Percentiles rank a stretch among this genome's conserved stretches.
phyloP scores from a whole-genome alignment of 768 basidiomycete genomes.

The Tricholoma flavovirens region DNA sequence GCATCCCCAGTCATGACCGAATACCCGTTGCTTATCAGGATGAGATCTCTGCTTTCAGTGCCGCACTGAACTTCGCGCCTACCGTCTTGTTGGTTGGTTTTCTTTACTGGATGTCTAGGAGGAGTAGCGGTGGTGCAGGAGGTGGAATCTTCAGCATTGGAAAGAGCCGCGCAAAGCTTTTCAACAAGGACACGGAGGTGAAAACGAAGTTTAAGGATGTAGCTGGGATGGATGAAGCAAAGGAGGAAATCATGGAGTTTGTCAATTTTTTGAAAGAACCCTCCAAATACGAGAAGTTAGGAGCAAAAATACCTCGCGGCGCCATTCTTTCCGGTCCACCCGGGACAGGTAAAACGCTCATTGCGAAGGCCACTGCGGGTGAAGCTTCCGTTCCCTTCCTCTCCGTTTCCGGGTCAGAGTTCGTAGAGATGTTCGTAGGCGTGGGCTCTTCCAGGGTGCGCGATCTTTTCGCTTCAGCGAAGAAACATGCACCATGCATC shows the following conservation, averaged over 20 bases:
- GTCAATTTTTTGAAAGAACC: slow-evolving; percentile 99
- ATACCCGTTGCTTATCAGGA: slow-evolving; percentile 97
- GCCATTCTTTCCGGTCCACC: slow-evolving; percentile 95
- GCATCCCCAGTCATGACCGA: slow-evolving; percentile 86
- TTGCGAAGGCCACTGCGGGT: slow-evolving; percentile 98
- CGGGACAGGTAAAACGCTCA: slow-evolving; percentile 95
- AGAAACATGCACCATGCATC: slow-evolving; percentile 97
- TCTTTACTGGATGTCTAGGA: slow-evolving; percentile 82
- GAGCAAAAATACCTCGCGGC: slow-evolving; percentile 95
- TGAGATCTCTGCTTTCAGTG: slow-evolving; percentile 79
- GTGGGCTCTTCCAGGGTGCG: slow-evolving; percentile 96
- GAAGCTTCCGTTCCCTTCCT: slow-evolving; percentile 98
- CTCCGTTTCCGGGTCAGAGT: slow-evolving; percentile 97
- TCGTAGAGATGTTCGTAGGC: slow-evolving; percentile 99
- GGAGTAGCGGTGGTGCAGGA: slow-evolving; percentile 57
- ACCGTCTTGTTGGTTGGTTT: slow-evolving; percentile 88
- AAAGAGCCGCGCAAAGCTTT: slow-evolving; percentile 89
- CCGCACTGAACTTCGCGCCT: slow-evolving; percentile 89
- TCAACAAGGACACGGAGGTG: slow-evolving; percentile 96
- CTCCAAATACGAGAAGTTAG: slow-evolving; percentile 87
- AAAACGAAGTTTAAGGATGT: slow-evolving; percentile 93
- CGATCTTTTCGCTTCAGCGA: slow-evolving; percentile 95
- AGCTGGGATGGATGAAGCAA: slow-evolving; percentile 99
- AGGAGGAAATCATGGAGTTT: slow-evolving; percentile 99
- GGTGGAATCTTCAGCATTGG: slow-evolving; percentile 97